These are phyloP conservation scores for Tilletiopsis washingtonensis DNA, from an alignment of 1,284 basidiomycete species.

Conservation along the genomic window DNA sequence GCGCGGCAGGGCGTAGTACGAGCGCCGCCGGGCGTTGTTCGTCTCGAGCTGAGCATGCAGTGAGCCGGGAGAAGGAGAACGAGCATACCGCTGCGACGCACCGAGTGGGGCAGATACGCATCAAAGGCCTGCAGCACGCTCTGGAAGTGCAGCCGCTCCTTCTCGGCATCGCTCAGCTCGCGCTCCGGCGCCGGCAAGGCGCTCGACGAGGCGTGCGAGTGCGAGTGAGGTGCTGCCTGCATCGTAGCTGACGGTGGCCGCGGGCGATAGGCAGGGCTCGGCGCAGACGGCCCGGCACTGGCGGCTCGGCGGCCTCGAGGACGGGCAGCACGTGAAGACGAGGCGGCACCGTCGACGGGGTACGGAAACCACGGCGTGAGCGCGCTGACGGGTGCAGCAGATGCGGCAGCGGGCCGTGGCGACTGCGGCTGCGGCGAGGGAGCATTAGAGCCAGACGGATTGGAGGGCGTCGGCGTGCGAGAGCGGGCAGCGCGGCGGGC, in stretches of 20 bases:
- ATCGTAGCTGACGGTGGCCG: neutral
- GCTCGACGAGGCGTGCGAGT: neutral
- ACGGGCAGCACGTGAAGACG: no score
- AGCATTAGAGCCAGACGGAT: neutral
- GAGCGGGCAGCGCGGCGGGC: slow-evolving; percentile 2
- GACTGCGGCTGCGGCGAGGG: neutral
- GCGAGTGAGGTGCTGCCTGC: no score
- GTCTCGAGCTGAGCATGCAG: slow-evolving; percentile 16
- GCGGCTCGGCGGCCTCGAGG: neutral
- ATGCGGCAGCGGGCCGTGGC: no score
- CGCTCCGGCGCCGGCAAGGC: neutral
- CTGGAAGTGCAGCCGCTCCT: slow-evolving; percentile 36
- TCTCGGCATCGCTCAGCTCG: slow-evolving; percentile 2
- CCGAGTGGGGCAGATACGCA: slow-evolving; percentile 39
- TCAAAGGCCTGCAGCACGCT: slow-evolving; percentile 38
- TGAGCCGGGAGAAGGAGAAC: neutral
- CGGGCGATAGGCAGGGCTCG: neutral
- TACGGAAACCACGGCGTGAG: slow-evolving; percentile 6
- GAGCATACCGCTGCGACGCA: slow-evolving; percentile 6
- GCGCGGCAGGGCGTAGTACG: slow-evolving; percentile 28
- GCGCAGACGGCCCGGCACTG: neutral
- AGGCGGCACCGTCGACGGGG: neutral
- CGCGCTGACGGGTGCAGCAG: no score
- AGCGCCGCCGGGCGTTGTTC: slow-evolving; percentile 33
- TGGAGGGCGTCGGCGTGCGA: slow-evolving; percentile 2